phyloP scores from a whole-genome alignment of 2,329 filamentous ascomycete species.

The Parafenestella ontariensis region DNA sequence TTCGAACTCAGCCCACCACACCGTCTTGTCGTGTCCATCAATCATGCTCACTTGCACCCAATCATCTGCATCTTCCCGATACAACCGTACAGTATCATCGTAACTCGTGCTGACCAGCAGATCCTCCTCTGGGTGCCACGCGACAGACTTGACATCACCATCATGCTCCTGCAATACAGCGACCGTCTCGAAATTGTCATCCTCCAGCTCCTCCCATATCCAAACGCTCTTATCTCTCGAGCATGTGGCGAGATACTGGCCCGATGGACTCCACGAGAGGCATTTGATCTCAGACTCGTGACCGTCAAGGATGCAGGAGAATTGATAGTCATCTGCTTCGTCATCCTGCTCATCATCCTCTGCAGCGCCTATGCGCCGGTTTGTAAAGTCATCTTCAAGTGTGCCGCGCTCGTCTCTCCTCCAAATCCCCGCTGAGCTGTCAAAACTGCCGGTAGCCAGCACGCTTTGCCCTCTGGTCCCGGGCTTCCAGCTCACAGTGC shows the following conservation, averaged over 20 bases:
- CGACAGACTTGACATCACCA: slow-evolving; percentile 91
- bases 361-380: slow-evolving; percentile 27
- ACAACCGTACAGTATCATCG: slow-evolving; percentile 88
- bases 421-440: slow-evolving; percentile 80
- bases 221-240: slow-evolving; percentile 93
- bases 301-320: slow-evolving; percentile 89
- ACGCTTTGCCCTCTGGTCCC: slow-evolving; percentile 67
- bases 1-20: slow-evolving; percentile 84
- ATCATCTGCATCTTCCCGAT: slow-evolving; percentile 90
- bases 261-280: slow-evolving; percentile 75
- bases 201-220: slow-evolving; percentile 97
- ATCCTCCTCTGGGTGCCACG: slow-evolving; percentile 84
- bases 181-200: slow-evolving; percentile 96
- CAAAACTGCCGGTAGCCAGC: slow-evolving; percentile 91
- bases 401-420: slow-evolving; percentile 71
- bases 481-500: slow-evolving; percentile 88
- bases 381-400: slow-evolving; percentile 35
- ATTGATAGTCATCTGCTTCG: slow-evolving; percentile 86
- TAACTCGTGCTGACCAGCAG: slow-evolving; percentile 91
- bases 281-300: slow-evolving; percentile 94
- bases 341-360: slow-evolving; percentile 58
- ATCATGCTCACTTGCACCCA: slow-evolving; percentile 90
- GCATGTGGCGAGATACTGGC: slow-evolving; percentile 85
- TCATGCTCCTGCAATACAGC: slow-evolving; percentile 94
- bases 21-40: slow-evolving; percentile 81